These are phyloP conservation scores for Arthrobotrys conoides DNA, from an alignment of 2,329 filamentous ascomycete genomes.

Conservation along the genomic window DNA sequence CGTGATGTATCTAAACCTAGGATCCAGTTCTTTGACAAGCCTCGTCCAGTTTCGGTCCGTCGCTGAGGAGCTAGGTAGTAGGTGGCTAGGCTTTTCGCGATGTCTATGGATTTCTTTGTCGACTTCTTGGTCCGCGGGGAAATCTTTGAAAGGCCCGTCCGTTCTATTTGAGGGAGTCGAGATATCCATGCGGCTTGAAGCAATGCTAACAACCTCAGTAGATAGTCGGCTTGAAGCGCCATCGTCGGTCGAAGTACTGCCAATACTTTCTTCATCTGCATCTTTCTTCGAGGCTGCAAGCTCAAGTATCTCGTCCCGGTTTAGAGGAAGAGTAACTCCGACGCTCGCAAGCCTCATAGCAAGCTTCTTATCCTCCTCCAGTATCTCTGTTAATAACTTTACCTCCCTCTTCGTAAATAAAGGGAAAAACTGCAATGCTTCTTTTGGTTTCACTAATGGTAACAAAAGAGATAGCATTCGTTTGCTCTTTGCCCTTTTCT, in stretches of 20 bases:
- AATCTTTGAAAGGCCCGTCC: constrained; percentile 10
- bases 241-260: constrained; percentile 42
- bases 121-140: constrained; percentile 52
- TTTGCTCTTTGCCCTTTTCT: constrained; percentile 52
- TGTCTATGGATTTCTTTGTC: constrained; percentile 53
- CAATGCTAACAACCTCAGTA: constrained; percentile 30
- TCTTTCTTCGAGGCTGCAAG: constrained; percentile 34
- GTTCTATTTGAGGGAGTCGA: neutral
- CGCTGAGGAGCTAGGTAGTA: constrained; percentile 42
- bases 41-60: constrained; percentile 46
- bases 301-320: constrained; percentile 45
- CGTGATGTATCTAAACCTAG: constrained; percentile 47
- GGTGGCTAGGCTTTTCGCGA: constrained; percentile 46
- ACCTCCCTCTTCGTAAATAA: constrained; percentile 55
- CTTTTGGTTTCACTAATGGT: constrained; percentile 50
- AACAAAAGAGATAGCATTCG: constrained; percentile 45
- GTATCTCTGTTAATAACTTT: constrained; percentile 46
- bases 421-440: constrained; percentile 57
- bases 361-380: constrained; percentile 54
- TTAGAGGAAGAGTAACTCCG: constrained; percentile 53
- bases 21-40: constrained; percentile 37
- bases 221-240: constrained; percentile 24
- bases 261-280: constrained; percentile 41
- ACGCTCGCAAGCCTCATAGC: constrained; percentile 41
- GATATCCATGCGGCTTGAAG: constrained; percentile 38